phyloP scores from a whole-genome alignment of 306 rosid species.

The Cucumis sativus region Cucumber_9930_V3 NC_026657.2:9253501-9254000 shows the following conservation, averaged over 20 bases:
- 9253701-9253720: constrained; percentile 19
- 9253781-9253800: constrained; percentile 15
- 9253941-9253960: neutral
- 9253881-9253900: neutral
- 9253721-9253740: constrained; percentile 23
- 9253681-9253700: constrained; percentile 2
- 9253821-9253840: constrained; percentile 42
- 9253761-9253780: constrained; percentile 7
- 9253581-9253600: constrained; percentile 21
- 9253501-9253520: neutral
- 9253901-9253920: neutral
- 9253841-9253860: neutral
- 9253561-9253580: constrained; percentile 12
- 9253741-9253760: constrained; percentile 23
- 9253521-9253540: constrained; percentile 12
- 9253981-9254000: no score
- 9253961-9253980: neutral
- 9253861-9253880: neutral
- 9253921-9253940: neutral
- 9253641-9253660: constrained; percentile 1
- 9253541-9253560: constrained; percentile 32
- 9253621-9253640: neutral
- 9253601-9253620: constrained; percentile 19
- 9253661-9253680: constrained; percentile 8
- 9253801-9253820: constrained; percentile 47